A percentile compares a stretch with the other conserved stretches of the same genome.
Conservation (phyloP, 805 yeast genomes). For the Myxozyma geophila region DNA sequence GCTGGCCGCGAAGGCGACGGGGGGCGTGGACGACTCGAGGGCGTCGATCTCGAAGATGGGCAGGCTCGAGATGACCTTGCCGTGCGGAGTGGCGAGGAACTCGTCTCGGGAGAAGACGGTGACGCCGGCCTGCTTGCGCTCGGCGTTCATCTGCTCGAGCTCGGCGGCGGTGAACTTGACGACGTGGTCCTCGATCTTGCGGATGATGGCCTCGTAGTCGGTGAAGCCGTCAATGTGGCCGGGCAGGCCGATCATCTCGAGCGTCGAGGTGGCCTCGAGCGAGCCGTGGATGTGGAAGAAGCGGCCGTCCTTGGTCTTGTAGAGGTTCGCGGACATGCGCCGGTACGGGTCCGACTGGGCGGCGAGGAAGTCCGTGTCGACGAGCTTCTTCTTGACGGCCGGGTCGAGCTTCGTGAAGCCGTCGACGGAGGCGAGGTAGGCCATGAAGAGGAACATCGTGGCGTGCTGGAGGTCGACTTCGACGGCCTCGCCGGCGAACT, state of each 20-base stretch:
- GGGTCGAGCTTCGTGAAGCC: conserved; percentile 43
- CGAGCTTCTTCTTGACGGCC: conserved; percentile 30
- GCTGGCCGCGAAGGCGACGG: conserved; percentile 38
- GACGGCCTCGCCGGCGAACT: conserved; percentile 14
- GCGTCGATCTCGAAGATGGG: conserved; percentile 37
- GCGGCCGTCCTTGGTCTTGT: conserved; percentile 41
- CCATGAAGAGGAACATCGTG: conserved; percentile 44
- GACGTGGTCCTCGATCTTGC: conserved; percentile 25
- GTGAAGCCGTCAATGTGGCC: conserved; percentile 38
- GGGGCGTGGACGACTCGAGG: conserved; percentile 42
- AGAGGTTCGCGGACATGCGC: conserved; percentile 46
- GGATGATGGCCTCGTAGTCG: conserved; percentile 42
- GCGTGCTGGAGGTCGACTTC: conserved; percentile 43
- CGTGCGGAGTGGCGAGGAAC: conserved; percentile 44
- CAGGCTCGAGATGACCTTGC: conserved; percentile 38
- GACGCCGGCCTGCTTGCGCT: conserved; percentile 46
- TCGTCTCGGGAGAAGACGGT: conserved; percentile 43
- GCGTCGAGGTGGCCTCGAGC: conserved; percentile 44
- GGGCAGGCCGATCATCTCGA: conserved; percentile 47
- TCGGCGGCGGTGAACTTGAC: conserved; percentile 42
- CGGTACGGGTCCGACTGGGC: conserved; percentile 44
- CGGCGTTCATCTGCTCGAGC: conserved; percentile 42
- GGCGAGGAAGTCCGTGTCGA: conserved; percentile 40
- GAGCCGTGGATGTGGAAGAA: conserved; percentile 46
- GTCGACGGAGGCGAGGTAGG: conserved; percentile 45